Evolutionary conservation across 768 basidiomycete species (phyloP), one percentile per base, ranked within the genome.

Genomic region (Mycena alexandri): DNA sequence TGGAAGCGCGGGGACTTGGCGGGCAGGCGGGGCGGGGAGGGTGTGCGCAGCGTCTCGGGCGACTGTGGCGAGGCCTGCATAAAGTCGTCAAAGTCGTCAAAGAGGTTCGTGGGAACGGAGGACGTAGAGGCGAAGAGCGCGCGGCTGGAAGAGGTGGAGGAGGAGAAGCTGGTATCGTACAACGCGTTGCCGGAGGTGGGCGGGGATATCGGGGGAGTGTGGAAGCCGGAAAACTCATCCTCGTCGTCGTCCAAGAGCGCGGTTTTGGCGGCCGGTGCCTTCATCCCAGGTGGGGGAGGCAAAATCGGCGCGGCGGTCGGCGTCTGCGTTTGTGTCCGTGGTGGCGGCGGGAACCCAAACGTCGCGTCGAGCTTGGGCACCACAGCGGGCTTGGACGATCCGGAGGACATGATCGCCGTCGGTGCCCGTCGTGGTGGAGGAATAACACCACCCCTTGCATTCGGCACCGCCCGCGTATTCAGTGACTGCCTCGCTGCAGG

Each of bases 171-270:
- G 13, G 61, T 33, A 25, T 70, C 67, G 47, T 65, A 59, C 38
- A 67, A 52, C 21, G 68, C 55, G 52, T 44, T 65, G 61, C 72
- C 42, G 63, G 65, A 43, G 68, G 69, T 71, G 29, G 61, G 63
- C 19, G 65, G 47, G 67, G 24, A 68, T 58, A 51, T 72, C 67
- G 68, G 75, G 24, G 81, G 78, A 5, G 79, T 77, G 58, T 78
- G 67, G 71, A 87, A 85, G 43, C 87, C 87, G 7, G 84, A 80
- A 71, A 90, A 92, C 53, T 89, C 87, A 61, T 85, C 83, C 59
- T 88, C 85, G 52, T 82, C 81, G 56, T 76, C 73, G 41, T 76
- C 73, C 25, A 74, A 68, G 24, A 75, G 63, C 22, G 59, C 61
- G 17, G 61, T 2, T 57, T 57, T 65, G 29, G 75, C 71, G 25